Percentiles rank a stretch among this genome's conserved stretches.
These are phyloP conservation scores for Cryomyces minteri DNA, from an alignment of 495 filamentous ascomycete species.

Conservation along the genomic window DNA sequence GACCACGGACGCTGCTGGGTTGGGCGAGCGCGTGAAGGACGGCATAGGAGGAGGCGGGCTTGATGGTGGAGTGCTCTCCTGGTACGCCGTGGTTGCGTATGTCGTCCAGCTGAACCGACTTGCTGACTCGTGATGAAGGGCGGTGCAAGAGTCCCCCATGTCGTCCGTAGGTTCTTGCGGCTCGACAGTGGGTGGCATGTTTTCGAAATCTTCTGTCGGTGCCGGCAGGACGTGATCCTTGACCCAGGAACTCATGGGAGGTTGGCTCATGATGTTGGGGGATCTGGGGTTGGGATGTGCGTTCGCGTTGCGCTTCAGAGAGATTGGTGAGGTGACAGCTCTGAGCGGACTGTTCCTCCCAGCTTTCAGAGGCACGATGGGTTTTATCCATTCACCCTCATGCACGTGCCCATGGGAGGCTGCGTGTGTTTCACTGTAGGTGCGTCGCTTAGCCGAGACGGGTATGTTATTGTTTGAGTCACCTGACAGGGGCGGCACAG, in stretches of 20 bases:
- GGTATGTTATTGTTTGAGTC: not conserved
- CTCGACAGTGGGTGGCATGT: no score
- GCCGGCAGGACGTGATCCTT: not conserved
- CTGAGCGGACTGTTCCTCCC: conserved; percentile 17
- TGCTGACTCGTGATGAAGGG: conserved; percentile 21
- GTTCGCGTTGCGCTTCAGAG: conserved; percentile 3
- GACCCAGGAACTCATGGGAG: conserved; percentile 1
- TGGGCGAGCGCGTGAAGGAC: conserved; percentile 17
- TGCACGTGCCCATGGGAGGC: not conserved
- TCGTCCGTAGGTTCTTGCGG: no score
- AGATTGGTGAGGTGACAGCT: conserved; percentile 11
- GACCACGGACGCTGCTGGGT: not conserved
- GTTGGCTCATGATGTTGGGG: not conserved
- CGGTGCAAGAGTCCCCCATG: no score
- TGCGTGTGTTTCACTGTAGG: no score
- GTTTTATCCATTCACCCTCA: conserved; percentile 19
- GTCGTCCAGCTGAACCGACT: conserved; percentile 64
- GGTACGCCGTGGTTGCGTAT: conserved; percentile 36
- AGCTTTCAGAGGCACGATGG: conserved; percentile 19
- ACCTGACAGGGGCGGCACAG: not conserved
- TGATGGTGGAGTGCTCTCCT: conserved; percentile 25
- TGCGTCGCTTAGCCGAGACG: conserved; percentile 1
- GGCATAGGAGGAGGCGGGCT: conserved; percentile 23
- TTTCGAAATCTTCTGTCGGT: no score
- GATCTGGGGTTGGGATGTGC: conserved; percentile 6